Base-by-base conservation (phyloP, 805 yeast species). In the Saccharomycopsis selenospora region DNA sequence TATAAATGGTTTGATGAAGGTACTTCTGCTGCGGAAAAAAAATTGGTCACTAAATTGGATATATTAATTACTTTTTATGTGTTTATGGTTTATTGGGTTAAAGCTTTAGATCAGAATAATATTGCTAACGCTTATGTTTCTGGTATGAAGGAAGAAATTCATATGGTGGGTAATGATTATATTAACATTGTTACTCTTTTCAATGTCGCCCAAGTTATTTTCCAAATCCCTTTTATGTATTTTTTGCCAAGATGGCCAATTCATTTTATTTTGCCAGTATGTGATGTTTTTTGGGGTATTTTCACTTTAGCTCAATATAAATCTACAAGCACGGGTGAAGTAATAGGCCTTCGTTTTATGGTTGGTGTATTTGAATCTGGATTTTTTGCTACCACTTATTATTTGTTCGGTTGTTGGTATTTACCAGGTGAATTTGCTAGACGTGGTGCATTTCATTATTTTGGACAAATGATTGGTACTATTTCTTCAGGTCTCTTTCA, bases 321-420 rank as follows among this genome's bases (percentile, higher is more conserved):
- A 54, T 79, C 72, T 41, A 68, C 71, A 20, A 69, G 66, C 8
- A 74, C 75, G 13, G 63, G 67, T 2, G 77, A 76, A 43, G 64
- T 85, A 33, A 75, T 78, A 60, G 87, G 76, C 1, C 63, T 80
- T 40, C 66, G 93, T 45, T 84, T 84, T 57, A 70, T 84, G 36
- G 70, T 83, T 50, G 90, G 85, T 36, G 75, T 77, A 0, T 79
- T 80, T 60, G 93, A 86, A 61, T 78, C 85, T 2, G 78, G 82
- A n/a, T 75, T 70, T 56, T 71, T 77, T 65, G 84, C 88, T 3
- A 79, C 77, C 18, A 69, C 78, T 48, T 83, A 80, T 55, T 79
- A 76, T 55, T 62, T 78, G 42, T 65, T 73, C 55, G 87, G 85
- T 17, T 69, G 77, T 20, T 79, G 76, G 73, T 77, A 77, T 61